Evolutionary conservation across 2,329 filamentous ascomycete species (phyloP).

Genomic region (Pseudogymnoascus sp.): DNA sequence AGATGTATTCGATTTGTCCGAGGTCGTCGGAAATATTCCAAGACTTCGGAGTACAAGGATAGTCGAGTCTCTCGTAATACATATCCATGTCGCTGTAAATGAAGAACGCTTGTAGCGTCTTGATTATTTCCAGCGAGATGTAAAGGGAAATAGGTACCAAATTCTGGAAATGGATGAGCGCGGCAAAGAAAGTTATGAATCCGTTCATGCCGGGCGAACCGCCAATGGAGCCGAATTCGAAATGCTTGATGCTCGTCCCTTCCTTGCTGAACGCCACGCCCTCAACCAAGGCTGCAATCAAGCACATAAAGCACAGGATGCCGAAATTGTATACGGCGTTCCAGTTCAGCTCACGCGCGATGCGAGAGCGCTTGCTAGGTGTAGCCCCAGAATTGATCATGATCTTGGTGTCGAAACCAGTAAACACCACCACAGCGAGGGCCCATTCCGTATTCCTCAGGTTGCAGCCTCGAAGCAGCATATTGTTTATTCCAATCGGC

Average conservation of each 20-base stretch:
- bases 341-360: conserved; percentile 90
- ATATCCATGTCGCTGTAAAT: conserved; percentile 94
- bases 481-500: conserved; percentile 88
- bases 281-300: conserved; percentile 76
- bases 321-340: conserved; percentile 96
- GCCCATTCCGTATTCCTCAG: conserved; percentile 95
- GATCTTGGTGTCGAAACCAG: conserved; percentile 93
- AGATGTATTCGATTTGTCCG: conserved; percentile 98
- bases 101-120: conserved; percentile 88
- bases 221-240: conserved; percentile 80
- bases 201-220: conserved; percentile 68
- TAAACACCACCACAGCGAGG: conserved; percentile 86
- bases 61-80: conserved; percentile 93
- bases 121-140: conserved; percentile 92
- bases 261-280: conserved; percentile 71
- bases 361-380: conserved; percentile 83
- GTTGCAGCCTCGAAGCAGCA: conserved; percentile 87
- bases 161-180: conserved; percentile 92
- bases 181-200: conserved; percentile 95
- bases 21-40: conserved; percentile 99
- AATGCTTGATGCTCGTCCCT: conserved; percentile 67
- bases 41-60: conserved; percentile 91
- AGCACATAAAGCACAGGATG: conserved; percentile 81
- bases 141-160: conserved; percentile 97
- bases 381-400: conserved; percentile 98